Evolutionary conservation across 129 eudicot genomes (phyloP).

Genomic region (Erigeron canadensis): DNA sequence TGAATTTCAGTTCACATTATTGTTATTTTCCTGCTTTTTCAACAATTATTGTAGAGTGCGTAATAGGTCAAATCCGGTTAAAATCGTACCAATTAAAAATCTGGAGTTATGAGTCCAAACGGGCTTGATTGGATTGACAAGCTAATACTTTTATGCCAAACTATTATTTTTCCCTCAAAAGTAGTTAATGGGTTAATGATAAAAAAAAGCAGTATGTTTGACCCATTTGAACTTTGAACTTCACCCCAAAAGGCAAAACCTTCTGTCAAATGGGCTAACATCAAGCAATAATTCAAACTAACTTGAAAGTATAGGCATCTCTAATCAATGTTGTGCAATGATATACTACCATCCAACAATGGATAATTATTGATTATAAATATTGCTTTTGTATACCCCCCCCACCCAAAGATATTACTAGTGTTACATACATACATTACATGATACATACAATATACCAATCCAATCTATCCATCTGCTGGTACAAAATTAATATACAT

Average conservation of each 20-base stretch:
- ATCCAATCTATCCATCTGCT: conserved; percentile 49
- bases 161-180: too few relatives aligned
- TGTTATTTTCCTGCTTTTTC: conserved; percentile 11
- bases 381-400: conserved; percentile 60
- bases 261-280: too few relatives aligned
- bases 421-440: conserved; percentile 36
- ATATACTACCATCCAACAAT: conserved; percentile 5
- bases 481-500: conserved; percentile 72
- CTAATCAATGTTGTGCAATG: background rate
- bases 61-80: background rate
- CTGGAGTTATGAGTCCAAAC: background rate
- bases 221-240: background rate
- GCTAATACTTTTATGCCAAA: background rate
- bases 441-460: conserved; percentile 45
- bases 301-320: background rate
- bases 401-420: conserved; percentile 49
- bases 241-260: too few relatives aligned
- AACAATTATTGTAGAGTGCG: background rate
- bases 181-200: too few relatives aligned
- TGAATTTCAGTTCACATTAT: conserved; percentile 18
- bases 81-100: background rate
- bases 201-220: background rate
- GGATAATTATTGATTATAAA: conserved; percentile 17
- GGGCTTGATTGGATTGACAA: background rate
- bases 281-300: background rate